phyloP scores from a whole-genome alignment of 768 basidiomycete genomes.

The Trametes cingulata region DNA sequence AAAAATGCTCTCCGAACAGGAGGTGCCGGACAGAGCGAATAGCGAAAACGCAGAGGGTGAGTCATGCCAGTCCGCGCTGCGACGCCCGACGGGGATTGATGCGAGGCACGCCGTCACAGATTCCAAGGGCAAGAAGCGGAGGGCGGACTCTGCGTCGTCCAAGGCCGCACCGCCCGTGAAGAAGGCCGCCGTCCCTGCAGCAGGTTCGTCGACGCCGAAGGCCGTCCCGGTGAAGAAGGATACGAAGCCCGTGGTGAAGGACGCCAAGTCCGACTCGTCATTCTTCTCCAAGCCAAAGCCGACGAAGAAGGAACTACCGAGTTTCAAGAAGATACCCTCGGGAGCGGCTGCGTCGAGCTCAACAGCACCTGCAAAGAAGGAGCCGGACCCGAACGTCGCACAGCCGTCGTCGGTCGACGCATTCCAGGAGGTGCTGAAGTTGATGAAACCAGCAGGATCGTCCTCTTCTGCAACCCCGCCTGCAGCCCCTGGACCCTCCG shows the following conservation, averaged over 20 bases:
- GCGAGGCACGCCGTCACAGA: constrained; percentile 41
- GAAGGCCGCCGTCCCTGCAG: constrained; percentile 58
- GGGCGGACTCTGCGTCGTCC: constrained; percentile 53
- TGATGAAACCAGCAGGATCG: constrained; percentile 54
- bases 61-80: constrained; percentile 55
- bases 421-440: constrained; percentile 80
- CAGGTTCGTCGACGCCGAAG: constrained; percentile 37
- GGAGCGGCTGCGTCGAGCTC: constrained; percentile 2
- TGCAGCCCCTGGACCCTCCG: not conserved
- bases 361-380: constrained; percentile 46
- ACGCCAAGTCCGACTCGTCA: constrained; percentile 82
- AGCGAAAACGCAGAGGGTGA: constrained; percentile 58
- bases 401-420: constrained; percentile 79
- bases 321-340: constrained; percentile 75
- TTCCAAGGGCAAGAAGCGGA: constrained; percentile 71
- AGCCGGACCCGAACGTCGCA: constrained; percentile 59
- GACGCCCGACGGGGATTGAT: constrained; percentile 26
- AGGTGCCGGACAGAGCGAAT: constrained; percentile 40
- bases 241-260: constrained; percentile 49
- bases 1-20: constrained; percentile 52
- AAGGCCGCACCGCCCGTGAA: constrained; percentile 59
- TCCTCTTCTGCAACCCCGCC: not conserved
- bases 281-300: constrained; percentile 88
- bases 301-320: constrained; percentile 74
- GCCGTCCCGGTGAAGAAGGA: constrained; percentile 61